Evolutionary conservation across 108 stramenopile genomes (phyloP), one percentile per base, ranked within the genome.

Genomic region (Discostella stelligeroides): DNA sequence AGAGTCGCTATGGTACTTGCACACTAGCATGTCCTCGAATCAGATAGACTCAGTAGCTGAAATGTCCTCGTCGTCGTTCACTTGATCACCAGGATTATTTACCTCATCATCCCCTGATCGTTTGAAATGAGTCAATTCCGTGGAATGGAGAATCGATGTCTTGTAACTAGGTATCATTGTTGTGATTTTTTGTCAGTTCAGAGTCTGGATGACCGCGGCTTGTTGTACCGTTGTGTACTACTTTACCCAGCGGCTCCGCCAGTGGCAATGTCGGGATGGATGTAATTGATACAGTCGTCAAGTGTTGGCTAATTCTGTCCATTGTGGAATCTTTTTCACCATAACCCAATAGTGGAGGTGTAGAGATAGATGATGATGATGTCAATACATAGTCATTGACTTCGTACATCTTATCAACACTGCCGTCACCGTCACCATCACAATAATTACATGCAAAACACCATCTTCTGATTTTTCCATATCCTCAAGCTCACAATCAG

Each of bases 401-500:
- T n/a, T n/a, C n/a, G n/a, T n/a, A n/a, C n/a, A n/a, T n/a, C n/a
- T n/a, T n/a, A n/a, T n/a, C n/a, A n/a, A n/a, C 34, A 34, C 0
- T 25, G 29, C 20, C 14, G 15, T 10, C n/a, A 23, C 20, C 55
- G 40, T 25, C 41, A n/a, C n/a, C n/a, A n/a, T n/a, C n/a, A n/a
- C n/a, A n/a, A n/a, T n/a, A n/a, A n/a, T n/a, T n/a, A n/a, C n/a
- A n/a, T n/a, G n/a, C n/a, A n/a, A n/a, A 23, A 5, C 34, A 34
- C 1, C 46, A 7, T 21, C 66, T 4, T 18, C 67, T 38, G 11
- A 57, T 37, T 20, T 51, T 10, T 41, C 18, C 9, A 23, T 17
- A 68, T 68, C 67, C 42, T 68, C 67, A 8, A 68, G 67, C 29
- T 56, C 55, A 10, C 53, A 53, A n/a, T 29, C 54, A 11, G 57